phyloP scores from a whole-genome alignment of 129 eudicot genomes.

The sunflower (Helianthus annuus) region DNA sequence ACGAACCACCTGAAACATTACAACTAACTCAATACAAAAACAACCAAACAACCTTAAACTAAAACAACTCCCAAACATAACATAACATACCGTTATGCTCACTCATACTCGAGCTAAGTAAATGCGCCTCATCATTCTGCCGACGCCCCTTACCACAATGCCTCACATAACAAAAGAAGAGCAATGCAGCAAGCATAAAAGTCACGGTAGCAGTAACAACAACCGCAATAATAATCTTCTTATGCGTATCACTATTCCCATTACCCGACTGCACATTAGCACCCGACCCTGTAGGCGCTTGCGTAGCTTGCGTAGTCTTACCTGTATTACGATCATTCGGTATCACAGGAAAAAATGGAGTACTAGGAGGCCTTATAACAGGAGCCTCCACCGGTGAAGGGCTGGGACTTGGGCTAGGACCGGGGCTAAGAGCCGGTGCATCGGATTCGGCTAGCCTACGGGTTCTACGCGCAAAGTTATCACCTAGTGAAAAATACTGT shows the following conservation, averaged over 20 bases:
- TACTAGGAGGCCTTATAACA: constrained; percentile 20
- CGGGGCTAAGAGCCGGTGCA: constrained; percentile 39
- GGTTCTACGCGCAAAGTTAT: constrained; percentile 20
- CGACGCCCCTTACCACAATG: constrained; percentile 42
- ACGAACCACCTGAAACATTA: constrained; percentile 55
- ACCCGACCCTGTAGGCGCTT: constrained; percentile 19
- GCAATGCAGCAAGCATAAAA: constrained; percentile 48
- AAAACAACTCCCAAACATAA: background rate
- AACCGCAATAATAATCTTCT: constrained; percentile 63
- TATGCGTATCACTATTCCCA: constrained; percentile 27
- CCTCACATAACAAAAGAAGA: constrained; percentile 53
- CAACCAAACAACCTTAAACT: constrained; percentile 7
- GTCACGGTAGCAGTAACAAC: constrained; percentile 67
- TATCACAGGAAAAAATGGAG: constrained; percentile 26
- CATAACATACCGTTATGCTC: constrained; percentile 47
- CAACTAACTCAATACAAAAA: constrained; percentile 8
- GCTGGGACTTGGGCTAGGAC: background rate
- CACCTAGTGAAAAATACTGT: constrained; percentile 22
- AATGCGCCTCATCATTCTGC: constrained; percentile 74
- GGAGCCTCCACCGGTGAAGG: constrained; percentile 26
- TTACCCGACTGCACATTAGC: constrained; percentile 22
- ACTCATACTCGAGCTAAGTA: constrained; percentile 70
- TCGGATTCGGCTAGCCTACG: constrained; percentile 56
- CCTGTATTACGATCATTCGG: constrained; percentile 4
- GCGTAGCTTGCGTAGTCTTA: constrained; percentile 3